phyloP scores from a whole-genome alignment of 805 yeast genomes.

The Hermanozyma aechmeae region DNA sequence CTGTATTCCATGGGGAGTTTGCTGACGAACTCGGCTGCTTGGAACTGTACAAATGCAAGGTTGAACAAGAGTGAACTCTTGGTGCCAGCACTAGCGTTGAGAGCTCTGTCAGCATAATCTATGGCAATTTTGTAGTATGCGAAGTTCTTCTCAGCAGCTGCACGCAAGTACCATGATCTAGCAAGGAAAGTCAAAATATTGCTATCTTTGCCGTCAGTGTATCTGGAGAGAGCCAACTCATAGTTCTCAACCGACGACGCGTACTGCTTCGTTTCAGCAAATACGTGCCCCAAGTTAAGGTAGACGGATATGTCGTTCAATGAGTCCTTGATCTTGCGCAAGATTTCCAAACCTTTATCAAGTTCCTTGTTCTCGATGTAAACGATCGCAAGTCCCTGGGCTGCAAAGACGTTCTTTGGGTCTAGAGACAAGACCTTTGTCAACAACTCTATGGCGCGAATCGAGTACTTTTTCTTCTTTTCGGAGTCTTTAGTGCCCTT shows the following conservation, averaged over 20 bases:
- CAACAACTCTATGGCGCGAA: slow-evolving; percentile 86
- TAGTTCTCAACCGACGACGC: slow-evolving; percentile 84
- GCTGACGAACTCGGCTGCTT: slow-evolving; percentile 73
- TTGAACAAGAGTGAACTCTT: slow-evolving; percentile 53
- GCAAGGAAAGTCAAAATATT: slow-evolving; percentile 67
- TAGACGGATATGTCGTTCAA: slow-evolving; percentile 75
- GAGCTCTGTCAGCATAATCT: slow-evolving; percentile 53
- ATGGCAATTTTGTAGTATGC: slow-evolving; percentile 54
- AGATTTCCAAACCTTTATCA: slow-evolving; percentile 72
- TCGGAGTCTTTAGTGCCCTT: slow-evolving; percentile 38
- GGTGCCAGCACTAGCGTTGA: slow-evolving; percentile 15
- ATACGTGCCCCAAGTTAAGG: slow-evolving; percentile 81
- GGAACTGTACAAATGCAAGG: slow-evolving; percentile 75
- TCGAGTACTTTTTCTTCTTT: slow-evolving; percentile 63
- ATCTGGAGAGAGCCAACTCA: slow-evolving; percentile 66
- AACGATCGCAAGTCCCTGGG: slow-evolving; percentile 92
- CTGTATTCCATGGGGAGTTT: slow-evolving; percentile 52
- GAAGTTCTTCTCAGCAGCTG: slow-evolving; percentile 53
- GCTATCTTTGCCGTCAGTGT: slow-evolving; percentile 53
- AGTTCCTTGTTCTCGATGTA: slow-evolving; percentile 77
- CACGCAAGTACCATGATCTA: slow-evolving; percentile 82
- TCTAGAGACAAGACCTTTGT: slow-evolving; percentile 83
- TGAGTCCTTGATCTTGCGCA: slow-evolving; percentile 85
- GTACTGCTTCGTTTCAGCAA: slow-evolving; percentile 72
- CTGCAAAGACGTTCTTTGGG: slow-evolving; percentile 84